A percentile compares a stretch with the other conserved stretches of the same genome.
phyloP scores from a whole-genome alignment of 2,329 filamentous ascomycete genomes.

The Monosporascus sp. region DNA sequence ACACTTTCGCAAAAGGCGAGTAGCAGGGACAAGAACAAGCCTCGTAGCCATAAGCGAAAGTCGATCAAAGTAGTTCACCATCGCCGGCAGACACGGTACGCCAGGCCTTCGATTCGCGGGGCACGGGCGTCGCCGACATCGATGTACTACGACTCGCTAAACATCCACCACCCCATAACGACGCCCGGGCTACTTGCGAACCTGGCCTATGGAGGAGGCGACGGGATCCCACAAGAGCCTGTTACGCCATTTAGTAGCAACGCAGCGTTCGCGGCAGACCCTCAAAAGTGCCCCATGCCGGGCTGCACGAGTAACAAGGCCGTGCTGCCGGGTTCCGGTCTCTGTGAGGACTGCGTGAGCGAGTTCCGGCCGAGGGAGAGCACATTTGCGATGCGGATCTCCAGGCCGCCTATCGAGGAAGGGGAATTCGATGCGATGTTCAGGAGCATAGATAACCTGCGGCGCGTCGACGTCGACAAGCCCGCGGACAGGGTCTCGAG shows the following conservation, averaged over 20 bases:
- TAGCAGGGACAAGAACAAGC: neutral
- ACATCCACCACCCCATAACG: neutral
- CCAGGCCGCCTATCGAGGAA: neutral
- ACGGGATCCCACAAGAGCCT: neutral
- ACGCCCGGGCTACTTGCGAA: neutral
- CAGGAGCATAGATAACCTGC: neutral
- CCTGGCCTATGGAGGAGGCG: neutral
- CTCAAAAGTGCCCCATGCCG: conserved; percentile 15
- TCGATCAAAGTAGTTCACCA: neutral
- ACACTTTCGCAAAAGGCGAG: neutral
- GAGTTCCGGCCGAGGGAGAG: conserved; percentile 18
- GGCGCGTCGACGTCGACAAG: neutral
- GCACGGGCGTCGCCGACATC: neutral
- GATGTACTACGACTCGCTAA: neutral
- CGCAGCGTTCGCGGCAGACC: neutral
- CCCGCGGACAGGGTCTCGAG: conserved; percentile 1
- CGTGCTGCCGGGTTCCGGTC: neutral
- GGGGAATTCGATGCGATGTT: neutral
- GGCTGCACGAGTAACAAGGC: conserved; percentile 12
- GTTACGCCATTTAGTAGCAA: neutral
- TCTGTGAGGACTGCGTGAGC: conserved; percentile 17
- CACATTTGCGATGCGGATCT: neutral
- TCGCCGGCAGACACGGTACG: neutral
- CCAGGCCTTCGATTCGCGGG: neutral
- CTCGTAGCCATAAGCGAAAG: neutral